Evolutionary conservation across 179 eudicot genomes (phyloP), one percentile per base, ranked within the genome.

Genomic region (Monotropa hypopitys): DNA sequence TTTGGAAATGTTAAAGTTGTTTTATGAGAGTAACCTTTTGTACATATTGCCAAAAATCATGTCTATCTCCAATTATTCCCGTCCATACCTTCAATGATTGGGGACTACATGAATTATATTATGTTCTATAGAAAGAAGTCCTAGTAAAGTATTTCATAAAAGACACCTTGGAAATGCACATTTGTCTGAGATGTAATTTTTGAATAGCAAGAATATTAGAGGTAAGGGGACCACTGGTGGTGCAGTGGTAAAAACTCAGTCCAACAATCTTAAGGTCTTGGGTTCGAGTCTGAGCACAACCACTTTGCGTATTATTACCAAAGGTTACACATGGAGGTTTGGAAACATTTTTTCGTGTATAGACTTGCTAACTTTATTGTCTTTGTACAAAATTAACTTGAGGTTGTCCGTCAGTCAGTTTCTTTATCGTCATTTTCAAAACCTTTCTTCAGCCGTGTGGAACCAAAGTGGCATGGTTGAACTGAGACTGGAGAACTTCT

Each of bases 271-370:
- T n/a, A n/a, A n/a, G n/a, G n/a, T n/a, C n/a, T n/a, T n/a, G n/a
- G n/a, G n/a, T n/a, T n/a, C n/a, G n/a, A n/a, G n/a, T n/a, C n/a
- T n/a, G n/a, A n/a, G n/a, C n/a, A n/a, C n/a, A n/a, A n/a, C n/a
- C n/a, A n/a, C n/a, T n/a, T n/a, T n/a, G n/a, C n/a, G n/a, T n/a
- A n/a, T n/a, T n/a, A n/a, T n/a, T n/a, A n/a, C n/a, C n/a, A n/a
- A n/a, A n/a, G n/a, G n/a, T n/a, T n/a, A 46, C 56, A 26, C 56
- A 23, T 70, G 74, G 54, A 70, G 54, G 74, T 9, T 70, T 54
- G 74, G 23, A 7, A 46, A 35, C 18, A 16, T 49, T 32, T 50
- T n/a, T 30, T 72, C 12, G 3, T 28, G 21, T 45, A 13, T 38
- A 0, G 74, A 46, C n/a, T 45, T 70, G 21, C 23, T 26, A 70